These are phyloP conservation scores for Papiliotrema fonsecae DNA, from an alignment of 1,284 basidiomycete genomes.

Conservation along the genomic window DNA sequence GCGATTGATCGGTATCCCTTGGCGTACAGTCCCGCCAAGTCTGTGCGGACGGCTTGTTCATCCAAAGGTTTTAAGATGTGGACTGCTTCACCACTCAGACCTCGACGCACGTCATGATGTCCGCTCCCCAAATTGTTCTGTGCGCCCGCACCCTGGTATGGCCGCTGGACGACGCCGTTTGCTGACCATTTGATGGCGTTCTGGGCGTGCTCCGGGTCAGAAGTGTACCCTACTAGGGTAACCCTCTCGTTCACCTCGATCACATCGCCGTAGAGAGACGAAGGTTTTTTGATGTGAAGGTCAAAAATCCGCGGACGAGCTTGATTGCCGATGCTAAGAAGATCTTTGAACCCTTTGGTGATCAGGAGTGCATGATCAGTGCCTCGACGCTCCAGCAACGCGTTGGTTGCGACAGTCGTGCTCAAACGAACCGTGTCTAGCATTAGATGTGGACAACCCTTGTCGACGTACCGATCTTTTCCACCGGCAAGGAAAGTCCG, in stretches of 20 bases:
- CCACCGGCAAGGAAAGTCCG: too few relatives aligned
- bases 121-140: slow-evolving; percentile 22
- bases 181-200: slow-evolving; percentile 71
- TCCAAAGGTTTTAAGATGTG: slow-evolving; percentile 73
- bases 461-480: too few relatives aligned
- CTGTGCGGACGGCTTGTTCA: slow-evolving; percentile 32
- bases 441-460: too few relatives aligned
- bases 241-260: slow-evolving; percentile 54
- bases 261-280: slow-evolving; percentile 54
- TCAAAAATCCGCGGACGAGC: slow-evolving; percentile 80
- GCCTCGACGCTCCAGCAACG: slow-evolving; percentile 89
- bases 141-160: slow-evolving; percentile 57
- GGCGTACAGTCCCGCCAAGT: slow-evolving; percentile 19
- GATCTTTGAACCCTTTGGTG: slow-evolving; percentile 84
- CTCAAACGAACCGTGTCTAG: too few relatives aligned
- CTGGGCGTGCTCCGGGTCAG: slow-evolving; percentile 72
- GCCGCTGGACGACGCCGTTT: slow-evolving; percentile 58
- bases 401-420: slow-evolving; percentile 94
- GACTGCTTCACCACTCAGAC: slow-evolving; percentile 87
- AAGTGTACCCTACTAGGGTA: slow-evolving; percentile 38
- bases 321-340: slow-evolving; percentile 68
- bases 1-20: slow-evolving; percentile 22
- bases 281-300: slow-evolving; percentile 68
- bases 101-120: slow-evolving; percentile 59
- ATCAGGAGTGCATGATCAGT: slow-evolving; percentile 86